Percentiles rank a stretch among this genome's conserved stretches.
These are phyloP conservation scores for Mortierella sp. DNA, from an alignment of 371 early-diverging fungal species.

Conservation along the genomic window DNA sequence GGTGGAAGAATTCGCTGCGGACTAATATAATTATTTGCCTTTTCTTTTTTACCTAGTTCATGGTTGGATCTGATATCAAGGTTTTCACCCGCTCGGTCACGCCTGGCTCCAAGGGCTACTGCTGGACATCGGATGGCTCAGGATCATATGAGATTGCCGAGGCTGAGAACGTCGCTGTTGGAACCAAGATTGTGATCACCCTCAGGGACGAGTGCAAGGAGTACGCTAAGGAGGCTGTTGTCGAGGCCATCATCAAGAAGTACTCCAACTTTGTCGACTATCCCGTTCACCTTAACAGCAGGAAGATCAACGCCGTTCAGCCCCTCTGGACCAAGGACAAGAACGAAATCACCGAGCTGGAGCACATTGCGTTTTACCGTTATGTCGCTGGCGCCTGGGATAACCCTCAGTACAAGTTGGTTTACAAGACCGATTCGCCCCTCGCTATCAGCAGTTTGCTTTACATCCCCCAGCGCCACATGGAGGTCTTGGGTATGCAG, in stretches of 20 bases:
- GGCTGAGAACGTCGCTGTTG: conserved; percentile 83
- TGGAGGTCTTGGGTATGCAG: conserved; percentile 78
- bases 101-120: conserved; percentile 83
- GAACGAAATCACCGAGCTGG: conserved; percentile 85
- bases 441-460: conserved; percentile 82
- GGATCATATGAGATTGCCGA: conserved; percentile 86
- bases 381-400: conserved; percentile 83
- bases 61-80: conserved; percentile 88
- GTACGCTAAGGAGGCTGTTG: conserved; percentile 81
- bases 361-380: conserved; percentile 93
- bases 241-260: conserved; percentile 91
- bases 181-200: conserved; percentile 96
- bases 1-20: background rate
- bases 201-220: conserved; percentile 93
- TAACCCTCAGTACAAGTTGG: conserved; percentile 78
- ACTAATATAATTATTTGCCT: conserved; percentile 62
- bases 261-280: conserved; percentile 98
- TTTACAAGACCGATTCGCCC: conserved; percentile 87
- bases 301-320: conserved; percentile 89
- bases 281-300: conserved; percentile 90
- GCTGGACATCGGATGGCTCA: conserved; percentile 86
- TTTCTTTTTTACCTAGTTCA: conserved; percentile 68
- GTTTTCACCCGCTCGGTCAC: conserved; percentile 85
- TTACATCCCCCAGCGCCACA: conserved; percentile 80
- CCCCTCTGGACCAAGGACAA: conserved; percentile 96